These are phyloP conservation scores for Ramaria rubella DNA, from an alignment of 768 basidiomycete species.

Conservation along the genomic window DNA sequence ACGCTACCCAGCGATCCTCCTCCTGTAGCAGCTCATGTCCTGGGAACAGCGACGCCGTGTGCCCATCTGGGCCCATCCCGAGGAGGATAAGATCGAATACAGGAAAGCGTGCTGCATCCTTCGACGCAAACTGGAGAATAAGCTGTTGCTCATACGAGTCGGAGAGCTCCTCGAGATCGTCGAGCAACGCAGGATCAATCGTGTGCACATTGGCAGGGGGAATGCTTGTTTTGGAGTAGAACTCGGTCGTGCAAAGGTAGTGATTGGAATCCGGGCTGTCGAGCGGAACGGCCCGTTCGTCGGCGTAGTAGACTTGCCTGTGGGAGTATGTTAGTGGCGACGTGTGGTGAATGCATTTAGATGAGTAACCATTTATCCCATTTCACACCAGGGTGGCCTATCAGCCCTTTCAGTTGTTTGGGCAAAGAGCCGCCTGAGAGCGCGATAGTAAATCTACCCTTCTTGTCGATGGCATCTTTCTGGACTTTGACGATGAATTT, in stretches of 20 bases:
- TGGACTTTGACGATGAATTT: slow-evolving; percentile 82
- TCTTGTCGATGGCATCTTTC: slow-evolving; percentile 81
- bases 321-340: slow-evolving; percentile 1
- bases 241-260: slow-evolving; percentile 56
- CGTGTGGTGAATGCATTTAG: background rate
- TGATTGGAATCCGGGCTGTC: slow-evolving; percentile 94
- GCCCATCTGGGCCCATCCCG: slow-evolving; percentile 97
- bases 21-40: slow-evolving; percentile 81
- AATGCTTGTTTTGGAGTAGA: slow-evolving; percentile 82
- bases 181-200: slow-evolving; percentile 60
- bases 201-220: slow-evolving; percentile 72
- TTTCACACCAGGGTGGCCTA: slow-evolving; percentile 55
- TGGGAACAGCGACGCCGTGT: slow-evolving; percentile 96
- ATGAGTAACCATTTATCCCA: slow-evolving; percentile 90
- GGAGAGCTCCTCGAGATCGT: slow-evolving; percentile 73
- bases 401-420: slow-evolving; percentile 67
- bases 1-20: slow-evolving; percentile 90
- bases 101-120: slow-evolving; percentile 92
- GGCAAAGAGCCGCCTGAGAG: slow-evolving; percentile 92
- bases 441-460: slow-evolving; percentile 87
- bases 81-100: slow-evolving; percentile 96
- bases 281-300: slow-evolving; percentile 92
- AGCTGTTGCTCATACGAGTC: slow-evolving; percentile 80
- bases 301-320: slow-evolving; percentile 97
- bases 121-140: slow-evolving; percentile 85